phyloP scores from a whole-genome alignment of 2,329 filamentous ascomycete species.

The Xylaria sp. region DNA sequence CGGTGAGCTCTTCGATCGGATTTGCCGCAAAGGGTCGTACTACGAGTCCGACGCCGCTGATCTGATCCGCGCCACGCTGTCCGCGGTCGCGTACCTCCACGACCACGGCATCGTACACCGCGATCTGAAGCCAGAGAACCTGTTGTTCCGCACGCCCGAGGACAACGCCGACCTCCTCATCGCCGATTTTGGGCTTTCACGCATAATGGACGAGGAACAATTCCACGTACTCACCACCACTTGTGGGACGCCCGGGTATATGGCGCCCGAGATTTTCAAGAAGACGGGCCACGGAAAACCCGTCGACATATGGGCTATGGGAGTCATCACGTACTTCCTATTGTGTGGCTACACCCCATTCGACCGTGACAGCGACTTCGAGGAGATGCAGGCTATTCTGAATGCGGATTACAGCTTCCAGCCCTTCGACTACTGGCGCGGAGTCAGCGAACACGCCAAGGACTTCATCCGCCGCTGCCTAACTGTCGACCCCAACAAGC shows the following conservation, averaged over 20 bases:
- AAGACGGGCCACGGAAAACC: conserved; percentile 98
- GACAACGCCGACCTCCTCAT: conserved; percentile 97
- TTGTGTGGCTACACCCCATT: conserved; percentile 98
- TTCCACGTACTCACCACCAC: conserved; percentile 98
- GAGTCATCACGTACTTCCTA: conserved; percentile 98
- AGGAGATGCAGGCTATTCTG: conserved; percentile 99
- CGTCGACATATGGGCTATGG: conserved; percentile 97
- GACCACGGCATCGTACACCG: conserved; percentile 98
- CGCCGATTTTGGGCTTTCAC: conserved; percentile 91
- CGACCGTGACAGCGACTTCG: conserved; percentile 94
- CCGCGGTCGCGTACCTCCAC: conserved; percentile 97
- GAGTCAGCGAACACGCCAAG: conserved; percentile 82
- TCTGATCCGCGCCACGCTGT: conserved; percentile 90
- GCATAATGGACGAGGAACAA: conserved; percentile 99
- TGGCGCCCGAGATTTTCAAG: conserved; percentile 99
- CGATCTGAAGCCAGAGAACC: conserved; percentile 95
- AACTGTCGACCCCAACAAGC: conserved; percentile 83
- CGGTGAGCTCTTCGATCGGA: conserved; percentile 96
- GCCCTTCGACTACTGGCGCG: conserved; percentile 94
- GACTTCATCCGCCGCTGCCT: conserved; percentile 93
- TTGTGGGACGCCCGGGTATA: conserved; percentile 96
- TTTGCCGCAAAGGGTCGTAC: conserved; percentile 97
- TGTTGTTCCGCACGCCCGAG: conserved; percentile 95
- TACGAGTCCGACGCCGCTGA: conserved; percentile 97
- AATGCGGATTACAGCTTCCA: conserved; percentile 96